A percentile compares a stretch with the other conserved stretches of the same genome.
Conservation (phyloP, 1,284 basidiomycete species). For the Ganoderma sinense region DNA sequence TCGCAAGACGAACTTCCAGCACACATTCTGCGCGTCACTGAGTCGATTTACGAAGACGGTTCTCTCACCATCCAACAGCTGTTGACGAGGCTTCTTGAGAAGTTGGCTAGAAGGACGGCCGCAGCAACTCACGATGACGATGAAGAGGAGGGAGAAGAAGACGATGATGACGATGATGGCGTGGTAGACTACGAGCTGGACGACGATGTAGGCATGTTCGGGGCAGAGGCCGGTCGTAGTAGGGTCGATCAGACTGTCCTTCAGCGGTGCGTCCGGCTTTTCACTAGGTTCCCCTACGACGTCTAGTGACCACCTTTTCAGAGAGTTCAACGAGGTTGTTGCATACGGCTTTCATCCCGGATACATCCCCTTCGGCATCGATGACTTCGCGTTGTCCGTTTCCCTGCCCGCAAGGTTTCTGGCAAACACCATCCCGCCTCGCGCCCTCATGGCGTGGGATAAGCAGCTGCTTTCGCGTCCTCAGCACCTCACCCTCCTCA, state of each 20-base stretch:
- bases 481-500: conserved; percentile 63
- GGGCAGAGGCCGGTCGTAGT: conserved; percentile 4
- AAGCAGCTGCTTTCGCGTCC: conserved; percentile 57
- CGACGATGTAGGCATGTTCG: conserved; percentile 32
- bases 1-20: conserved; percentile 51
- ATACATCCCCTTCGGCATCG: conserved; percentile 51
- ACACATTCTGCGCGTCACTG: conserved; percentile 48
- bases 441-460: conserved; percentile 70
- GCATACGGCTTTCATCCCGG: conserved; percentile 62
- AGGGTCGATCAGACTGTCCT: conserved; percentile 27
- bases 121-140: conserved; percentile 42
- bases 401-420: conserved; percentile 59
- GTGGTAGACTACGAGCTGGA: conserved; percentile 41
- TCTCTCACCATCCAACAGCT: conserved; percentile 54
- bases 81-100: conserved; percentile 35
- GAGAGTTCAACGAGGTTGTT: conserved; percentile 63
- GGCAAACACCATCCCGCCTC: conserved; percentile 55
- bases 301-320: conserved; percentile 31
- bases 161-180: conserved; percentile 43
- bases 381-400: conserved; percentile 59
- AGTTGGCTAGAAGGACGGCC: conserved; percentile 25
- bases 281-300: background rate
- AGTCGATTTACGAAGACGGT: conserved; percentile 49
- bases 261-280: conserved; percentile 33
- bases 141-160: conserved; percentile 39